Percentiles rank a stretch among this genome's conserved stretches.
phyloP scores from a whole-genome alignment of 2,329 filamentous ascomycete species.

The Dendryphion nanum region DNA sequence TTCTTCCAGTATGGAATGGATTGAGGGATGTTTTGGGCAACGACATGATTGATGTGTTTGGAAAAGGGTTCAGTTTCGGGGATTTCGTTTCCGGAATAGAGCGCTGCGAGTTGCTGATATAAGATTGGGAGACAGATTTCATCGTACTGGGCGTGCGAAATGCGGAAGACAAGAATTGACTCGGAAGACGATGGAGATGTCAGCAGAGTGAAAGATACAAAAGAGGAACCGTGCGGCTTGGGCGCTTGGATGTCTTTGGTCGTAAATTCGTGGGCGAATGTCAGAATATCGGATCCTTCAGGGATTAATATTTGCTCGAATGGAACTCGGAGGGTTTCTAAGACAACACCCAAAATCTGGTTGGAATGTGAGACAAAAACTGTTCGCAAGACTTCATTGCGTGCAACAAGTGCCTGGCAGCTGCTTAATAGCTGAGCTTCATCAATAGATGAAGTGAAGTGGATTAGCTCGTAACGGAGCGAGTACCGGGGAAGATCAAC shows the following conservation, averaged over 20 bases:
- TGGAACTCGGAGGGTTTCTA: constrained; percentile 53
- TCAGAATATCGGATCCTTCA: constrained; percentile 51
- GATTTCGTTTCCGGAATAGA: constrained; percentile 45
- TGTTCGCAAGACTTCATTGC: constrained; percentile 65
- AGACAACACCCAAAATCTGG: constrained; percentile 57
- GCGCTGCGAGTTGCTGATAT: constrained; percentile 58
- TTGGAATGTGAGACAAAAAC: constrained; percentile 57
- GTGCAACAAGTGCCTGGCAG: constrained; percentile 57
- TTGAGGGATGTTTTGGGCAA: constrained; percentile 40
- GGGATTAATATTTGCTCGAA: constrained; percentile 40
- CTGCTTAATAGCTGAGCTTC: constrained; percentile 48
- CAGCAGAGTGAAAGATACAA: constrained; percentile 47
- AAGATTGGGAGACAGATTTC: constrained; percentile 65
- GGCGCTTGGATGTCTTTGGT: constrained; percentile 55
- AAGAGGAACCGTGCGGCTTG: constrained; percentile 56
- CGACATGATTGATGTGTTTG: constrained; percentile 45
- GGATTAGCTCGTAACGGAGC: constrained; percentile 63
- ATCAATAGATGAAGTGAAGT: constrained; percentile 55
- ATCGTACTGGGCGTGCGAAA: constrained; percentile 70
- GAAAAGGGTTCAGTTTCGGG: constrained; percentile 43
- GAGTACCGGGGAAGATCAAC: constrained; percentile 60
- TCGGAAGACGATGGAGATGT: constrained; percentile 55
- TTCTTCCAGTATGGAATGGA: constrained; percentile 62
- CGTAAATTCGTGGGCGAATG: constrained; percentile 55
- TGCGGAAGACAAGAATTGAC: constrained; percentile 56